Evolutionary conservation across 2,329 filamentous ascomycete species (phyloP), one percentile per base, ranked within the genome.

Genomic region (Exophiala bonariae): DNA sequence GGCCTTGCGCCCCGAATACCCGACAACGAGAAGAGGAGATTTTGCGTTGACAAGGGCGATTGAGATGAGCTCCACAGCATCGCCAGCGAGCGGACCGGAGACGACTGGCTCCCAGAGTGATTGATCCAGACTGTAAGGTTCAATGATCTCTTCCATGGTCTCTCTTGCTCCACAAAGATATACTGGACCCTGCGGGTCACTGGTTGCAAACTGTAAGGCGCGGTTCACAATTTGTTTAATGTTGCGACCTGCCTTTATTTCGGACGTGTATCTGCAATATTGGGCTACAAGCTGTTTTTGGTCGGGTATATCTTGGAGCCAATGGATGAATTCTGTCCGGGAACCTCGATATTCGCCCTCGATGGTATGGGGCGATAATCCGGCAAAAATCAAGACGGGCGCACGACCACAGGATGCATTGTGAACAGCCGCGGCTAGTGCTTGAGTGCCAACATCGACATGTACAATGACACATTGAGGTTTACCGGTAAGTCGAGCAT

Each of bases 201-300:
- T 88, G 39, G 73, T 86, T 0, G 89, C 88, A 61, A 93, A 95
- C 58, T 89, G 87, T 46, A 95, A 66, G 0, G 89, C 89, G 1
- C 89, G 83, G 62, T 89, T 89, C 50, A 95, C 86, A 70, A 95
- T 85, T 71, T 95, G 89, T 74, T 95, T 95, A 50, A 95, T 81
- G 60, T 95, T 95, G 62, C 80, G 80, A 13, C 88, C 89, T 2
- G 85, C 85, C 71, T 90, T 91, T 66, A 95, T 83, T 71, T 95
- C 89, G 3, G 78, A 88, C 0, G 84, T 72, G 61, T 93, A 95
- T 8, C 89, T 80, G 64, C 90, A 95, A 66, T 95, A 95, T 70
- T 95, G 89, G 0, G 80, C 74, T 3, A 95, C 73, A 49, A 95
- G 90, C 59, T 83, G 79, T 64, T 86, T 88, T 65, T 92, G 87